Conservation (phyloP, 495 filamentous ascomycete species). For the Pseudomonodictys pantanalensis region DNA sequence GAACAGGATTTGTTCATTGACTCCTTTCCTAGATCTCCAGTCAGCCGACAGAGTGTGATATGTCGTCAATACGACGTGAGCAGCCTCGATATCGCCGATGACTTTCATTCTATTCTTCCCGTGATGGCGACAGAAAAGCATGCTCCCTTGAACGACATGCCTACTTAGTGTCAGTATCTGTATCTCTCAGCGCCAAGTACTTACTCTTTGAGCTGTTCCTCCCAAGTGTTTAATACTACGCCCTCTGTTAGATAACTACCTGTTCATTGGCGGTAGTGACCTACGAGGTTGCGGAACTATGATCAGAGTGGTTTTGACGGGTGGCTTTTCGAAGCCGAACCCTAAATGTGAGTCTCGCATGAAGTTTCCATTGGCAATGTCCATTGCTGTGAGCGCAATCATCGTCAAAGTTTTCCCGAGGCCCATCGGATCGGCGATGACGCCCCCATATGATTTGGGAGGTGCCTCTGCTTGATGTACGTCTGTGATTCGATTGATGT, state of each 20-base stretch:
- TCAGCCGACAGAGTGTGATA: slow-evolving; percentile 15
- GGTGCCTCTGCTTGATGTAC: slow-evolving; percentile 3
- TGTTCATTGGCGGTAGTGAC: background rate
- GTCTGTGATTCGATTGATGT: slow-evolving; percentile 12
- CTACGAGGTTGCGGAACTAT: slow-evolving; percentile 18
- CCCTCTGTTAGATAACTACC: background rate
- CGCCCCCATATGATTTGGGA: slow-evolving; percentile 55
- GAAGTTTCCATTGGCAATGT: background rate
- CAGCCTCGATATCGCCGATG: background rate
- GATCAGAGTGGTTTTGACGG: slow-evolving; percentile 7
- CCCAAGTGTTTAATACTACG: slow-evolving; percentile 11
- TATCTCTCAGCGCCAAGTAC: background rate
- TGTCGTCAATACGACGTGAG: slow-evolving; percentile 14
- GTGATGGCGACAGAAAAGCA: slow-evolving; percentile 10
- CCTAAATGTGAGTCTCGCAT: background rate
- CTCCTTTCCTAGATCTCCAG: background rate
- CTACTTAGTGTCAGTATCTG: background rate
- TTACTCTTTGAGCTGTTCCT: slow-evolving; percentile 16
- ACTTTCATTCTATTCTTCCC: background rate
- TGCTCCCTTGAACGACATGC: background rate
- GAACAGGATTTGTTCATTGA: background rate
- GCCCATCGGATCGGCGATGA: slow-evolving; percentile 91
- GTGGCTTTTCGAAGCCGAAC: background rate
- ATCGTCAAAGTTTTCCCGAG: slow-evolving; percentile 90
- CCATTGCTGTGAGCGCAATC: slow-evolving; percentile 64